Conservation (phyloP, 164 flowering plant genomes). For the Macadamia integrifolia region DNA sequence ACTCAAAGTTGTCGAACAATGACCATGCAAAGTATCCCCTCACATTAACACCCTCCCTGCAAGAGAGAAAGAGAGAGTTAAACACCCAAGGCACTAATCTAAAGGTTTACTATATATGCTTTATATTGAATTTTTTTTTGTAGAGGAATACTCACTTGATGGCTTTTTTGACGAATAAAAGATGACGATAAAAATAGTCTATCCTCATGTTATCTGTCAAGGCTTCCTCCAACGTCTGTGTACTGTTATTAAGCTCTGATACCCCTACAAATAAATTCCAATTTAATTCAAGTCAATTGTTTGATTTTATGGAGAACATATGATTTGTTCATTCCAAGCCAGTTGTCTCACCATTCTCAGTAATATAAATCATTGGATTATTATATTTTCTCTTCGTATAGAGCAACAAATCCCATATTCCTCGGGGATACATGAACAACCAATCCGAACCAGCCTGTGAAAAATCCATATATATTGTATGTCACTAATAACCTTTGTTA, state of each 20-base stretch:
- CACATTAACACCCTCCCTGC: constrained; percentile 31
- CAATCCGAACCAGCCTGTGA: constrained; percentile 33
- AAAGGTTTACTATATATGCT: too few relatives aligned
- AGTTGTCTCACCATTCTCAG: constrained; percentile 11
- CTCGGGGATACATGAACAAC: constrained; percentile 42
- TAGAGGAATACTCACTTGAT: constrained; percentile 1
- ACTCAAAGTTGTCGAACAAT: constrained; percentile 42
- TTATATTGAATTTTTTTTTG: too few relatives aligned
- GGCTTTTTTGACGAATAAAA: constrained; percentile 10
- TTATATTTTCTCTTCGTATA: constrained; percentile 36
- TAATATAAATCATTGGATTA: constrained; percentile 39
- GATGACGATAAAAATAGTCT: constrained; percentile 21
- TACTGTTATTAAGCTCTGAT: constrained; percentile 9
- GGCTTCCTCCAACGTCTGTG: constrained; percentile 12
- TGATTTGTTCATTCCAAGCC: background rate
- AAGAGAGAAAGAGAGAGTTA: background rate
- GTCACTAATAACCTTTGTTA: too few relatives aligned
- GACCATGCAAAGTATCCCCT: constrained; percentile 49
- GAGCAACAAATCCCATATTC: constrained; percentile 29
- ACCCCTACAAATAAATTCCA: constrained; percentile 6
- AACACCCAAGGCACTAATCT: too few relatives aligned
- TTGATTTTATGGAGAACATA: too few relatives aligned
- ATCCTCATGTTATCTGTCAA: constrained; percentile 23
- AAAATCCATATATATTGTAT: background rate
- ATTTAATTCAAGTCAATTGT: too few relatives aligned